phyloP scores from a whole-genome alignment of 305 asterid genomes.

The Plantago lanceolata region DNA sequence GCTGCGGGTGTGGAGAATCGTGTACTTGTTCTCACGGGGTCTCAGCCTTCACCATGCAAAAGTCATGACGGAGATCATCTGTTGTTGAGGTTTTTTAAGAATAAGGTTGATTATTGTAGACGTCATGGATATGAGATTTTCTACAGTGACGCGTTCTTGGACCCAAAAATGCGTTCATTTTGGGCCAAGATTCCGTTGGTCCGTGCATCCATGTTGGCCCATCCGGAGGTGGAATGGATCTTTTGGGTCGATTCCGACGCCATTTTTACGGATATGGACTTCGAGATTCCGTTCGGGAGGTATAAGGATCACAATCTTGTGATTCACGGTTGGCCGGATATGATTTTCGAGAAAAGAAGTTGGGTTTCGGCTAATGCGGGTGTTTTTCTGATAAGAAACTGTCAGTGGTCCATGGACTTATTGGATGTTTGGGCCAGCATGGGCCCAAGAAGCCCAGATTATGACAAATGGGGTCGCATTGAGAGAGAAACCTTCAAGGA shows the following conservation, averaged over 20 bases:
- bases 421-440: slow-evolving; percentile 59
- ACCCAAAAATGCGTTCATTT: slow-evolving; percentile 50
- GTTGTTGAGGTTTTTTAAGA: slow-evolving; percentile 58
- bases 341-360: slow-evolving; percentile 51
- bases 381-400: slow-evolving; percentile 53
- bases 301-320: slow-evolving; percentile 52
- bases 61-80: slow-evolving; percentile 58
- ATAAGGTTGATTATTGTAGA: slow-evolving; percentile 72
- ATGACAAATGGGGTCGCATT: slow-evolving; percentile 45
- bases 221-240: slow-evolving; percentile 67
- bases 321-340: slow-evolving; percentile 55
- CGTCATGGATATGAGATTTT: slow-evolving; percentile 51
- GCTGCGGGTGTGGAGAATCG: slow-evolving; percentile 24
- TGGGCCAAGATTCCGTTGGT: slow-evolving; percentile 68
- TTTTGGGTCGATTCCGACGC: slow-evolving; percentile 77
- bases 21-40: slow-evolving; percentile 53
- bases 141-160: slow-evolving; percentile 52
- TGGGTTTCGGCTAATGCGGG: slow-evolving; percentile 72
- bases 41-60: slow-evolving; percentile 58
- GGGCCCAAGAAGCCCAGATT: slow-evolving; percentile 65
- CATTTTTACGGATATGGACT: slow-evolving; percentile 68
- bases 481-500: slow-evolving; percentile 40
- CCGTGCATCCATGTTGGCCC: slow-evolving; percentile 68
- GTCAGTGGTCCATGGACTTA: slow-evolving; percentile 71
- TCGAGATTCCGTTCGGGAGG: slow-evolving; percentile 51